Percentiles rank a stretch among this genome's conserved stretches.
Conservation (phyloP, 1,139 yeast genomes). For the Suhomyces choctaworum region DNA sequence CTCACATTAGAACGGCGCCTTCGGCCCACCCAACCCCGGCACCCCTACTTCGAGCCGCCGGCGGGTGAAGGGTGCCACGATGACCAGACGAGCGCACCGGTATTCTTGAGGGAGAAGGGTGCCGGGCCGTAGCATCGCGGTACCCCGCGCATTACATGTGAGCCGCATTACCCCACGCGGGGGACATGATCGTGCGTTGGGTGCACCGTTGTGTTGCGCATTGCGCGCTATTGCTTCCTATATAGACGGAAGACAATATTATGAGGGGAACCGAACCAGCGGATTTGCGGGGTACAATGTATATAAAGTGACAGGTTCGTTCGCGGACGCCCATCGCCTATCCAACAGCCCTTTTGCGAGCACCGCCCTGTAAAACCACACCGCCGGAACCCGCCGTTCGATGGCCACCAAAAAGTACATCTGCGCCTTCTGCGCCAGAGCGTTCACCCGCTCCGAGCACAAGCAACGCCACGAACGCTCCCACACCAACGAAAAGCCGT, state of each 20-base stretch:
- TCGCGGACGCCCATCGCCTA: too few relatives aligned
- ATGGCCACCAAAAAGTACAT: slow-evolving; percentile 62
- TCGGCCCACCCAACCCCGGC: too few relatives aligned
- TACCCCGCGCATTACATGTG: slow-evolving; percentile 10
- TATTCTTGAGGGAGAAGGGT: too few relatives aligned
- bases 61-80: too few relatives aligned
- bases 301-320: slow-evolving; percentile 1
- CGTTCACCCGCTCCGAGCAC: slow-evolving; percentile 80
- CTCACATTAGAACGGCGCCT: too few relatives aligned
- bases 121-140: too few relatives aligned
- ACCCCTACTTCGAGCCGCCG: too few relatives aligned
- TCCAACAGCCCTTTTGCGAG: neutral
- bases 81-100: too few relatives aligned
- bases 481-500: slow-evolving; percentile 82
- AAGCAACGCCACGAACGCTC: slow-evolving; percentile 81
- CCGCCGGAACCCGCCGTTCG: neutral
- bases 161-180: slow-evolving; percentile 11
- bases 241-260: slow-evolving; percentile 6
- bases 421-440: slow-evolving; percentile 79
- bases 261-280: slow-evolving; percentile 11
- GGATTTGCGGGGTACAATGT: slow-evolving; percentile 11
- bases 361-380: neutral
- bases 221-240: slow-evolving; percentile 7
- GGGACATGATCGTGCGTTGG: slow-evolving; percentile 8
- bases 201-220: slow-evolving; percentile 6